Conservation (phyloP, 371 early-diverging fungal species). For the Syncephalastrum sp. region DNA sequence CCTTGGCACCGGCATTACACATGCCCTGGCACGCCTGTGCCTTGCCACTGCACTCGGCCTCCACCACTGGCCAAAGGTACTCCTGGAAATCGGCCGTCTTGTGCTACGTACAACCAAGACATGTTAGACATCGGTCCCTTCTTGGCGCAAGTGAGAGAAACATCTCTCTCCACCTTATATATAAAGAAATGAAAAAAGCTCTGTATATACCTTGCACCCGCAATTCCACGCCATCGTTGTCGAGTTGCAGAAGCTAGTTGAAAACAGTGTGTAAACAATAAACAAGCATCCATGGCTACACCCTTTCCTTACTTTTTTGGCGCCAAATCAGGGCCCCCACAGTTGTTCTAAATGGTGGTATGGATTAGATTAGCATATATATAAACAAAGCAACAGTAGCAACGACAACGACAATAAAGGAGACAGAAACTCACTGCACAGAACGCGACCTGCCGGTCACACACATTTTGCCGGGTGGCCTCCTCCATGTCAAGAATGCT, state of each 20-base stretch:
- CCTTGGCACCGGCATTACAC: slow-evolving; percentile 11
- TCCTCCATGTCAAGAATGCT: slow-evolving; percentile 26
- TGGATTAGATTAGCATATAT: no score
- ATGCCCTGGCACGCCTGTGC: slow-evolving; percentile 18
- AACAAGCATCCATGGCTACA: background rate
- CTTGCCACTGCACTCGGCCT: slow-evolving; percentile 32
- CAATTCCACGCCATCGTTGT: slow-evolving; percentile 46
- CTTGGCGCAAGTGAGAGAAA: slow-evolving; percentile 1
- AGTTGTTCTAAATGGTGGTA: slow-evolving; percentile 19
- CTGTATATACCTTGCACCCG: slow-evolving; percentile 27
- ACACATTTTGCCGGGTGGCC: slow-evolving; percentile 24
- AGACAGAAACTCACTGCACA: slow-evolving; percentile 23
- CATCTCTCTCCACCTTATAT: no score
- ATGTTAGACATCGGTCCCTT: background rate
- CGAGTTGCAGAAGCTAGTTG: slow-evolving; percentile 11
- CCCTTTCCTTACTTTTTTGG: slow-evolving; percentile 26
- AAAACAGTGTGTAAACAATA: background rate
- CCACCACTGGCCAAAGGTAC: slow-evolving; percentile 33
- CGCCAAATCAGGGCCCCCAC: slow-evolving; percentile 32
- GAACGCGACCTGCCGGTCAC: slow-evolving; percentile 30
- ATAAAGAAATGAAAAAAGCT: background rate
- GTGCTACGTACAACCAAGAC: slow-evolving; percentile 6
- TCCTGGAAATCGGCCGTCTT: slow-evolving; percentile 33
- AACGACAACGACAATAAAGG: background rate
- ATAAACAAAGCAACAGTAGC: background rate